Base-by-base conservation (phyloP, 129 eudicot genomes). In the Pittosporum tobira region DNA sequence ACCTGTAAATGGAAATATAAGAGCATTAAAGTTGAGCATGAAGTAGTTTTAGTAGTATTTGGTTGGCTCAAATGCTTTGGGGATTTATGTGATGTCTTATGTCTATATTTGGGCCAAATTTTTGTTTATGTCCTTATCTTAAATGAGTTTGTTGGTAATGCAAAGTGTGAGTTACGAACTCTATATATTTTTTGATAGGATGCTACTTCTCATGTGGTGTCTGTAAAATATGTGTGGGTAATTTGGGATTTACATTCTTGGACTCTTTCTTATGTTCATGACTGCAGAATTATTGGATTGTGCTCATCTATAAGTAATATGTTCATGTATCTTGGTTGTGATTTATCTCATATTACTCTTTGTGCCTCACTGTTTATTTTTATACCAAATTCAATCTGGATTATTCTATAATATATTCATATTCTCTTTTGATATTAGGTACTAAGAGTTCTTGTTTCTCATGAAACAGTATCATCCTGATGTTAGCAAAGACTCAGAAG, bases 381-480 rank as follows among this genome's bases (percentile, higher is more conserved):
- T 18, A 9, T 7, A n/a, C n/a, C 10, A 34, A 30, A 19, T 24
- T 40, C 36, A 34, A 29, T 56, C 18, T 21, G 12, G 65, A 22
- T 29, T 6, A 11, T 46, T 55, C 37, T 11, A 36, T 52, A 38
- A 40, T 19, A 19, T 61, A 51, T n/a, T 28, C 20, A 19, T 30
- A 36, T 25, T 20, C 28, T 3, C 29, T 22, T 24, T 13, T 0
- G 19, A 36, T 60, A 42, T 21, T 24, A 8, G 40, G 18, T 16
- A 47, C 53, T 68, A 19, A 36, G 36, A 37, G 11, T 18, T 68
- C 27, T 48, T 61, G 45, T 30, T 36, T 37, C 26, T 19, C 27
- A 31, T 64, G 50, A 31, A 16, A 12, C 94, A 90, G 97, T 90
- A 74, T 75, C 97, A 90, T 76, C 97, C 97, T 25, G 97, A 90